Evolutionary conservation across 306 rosid genomes (phyloP).

Genomic region (Vigna hirtella): DNA sequence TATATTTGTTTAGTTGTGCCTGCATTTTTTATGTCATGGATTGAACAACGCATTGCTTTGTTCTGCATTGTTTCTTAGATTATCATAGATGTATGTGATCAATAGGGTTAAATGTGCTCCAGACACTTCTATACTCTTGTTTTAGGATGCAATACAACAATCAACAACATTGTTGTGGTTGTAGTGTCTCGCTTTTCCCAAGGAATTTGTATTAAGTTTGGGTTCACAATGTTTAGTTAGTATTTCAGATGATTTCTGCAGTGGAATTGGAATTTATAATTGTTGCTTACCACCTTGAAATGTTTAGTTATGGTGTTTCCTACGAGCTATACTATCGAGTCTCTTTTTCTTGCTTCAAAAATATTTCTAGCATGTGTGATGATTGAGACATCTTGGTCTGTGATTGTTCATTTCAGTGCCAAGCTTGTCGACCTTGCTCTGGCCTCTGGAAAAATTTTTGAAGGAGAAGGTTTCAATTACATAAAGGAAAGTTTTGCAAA

Average conservation of each 20-base stretch:
- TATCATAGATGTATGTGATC: not conserved
- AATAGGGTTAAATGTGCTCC: not conserved
- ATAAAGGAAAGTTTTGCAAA: constrained; percentile 68
- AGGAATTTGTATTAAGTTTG: not conserved
- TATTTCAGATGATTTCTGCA: constrained; percentile 7
- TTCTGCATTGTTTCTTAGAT: not conserved
- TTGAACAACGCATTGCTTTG: not conserved
- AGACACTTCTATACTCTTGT: constrained; percentile 5
- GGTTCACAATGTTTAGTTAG: not conserved
- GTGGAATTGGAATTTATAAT: not conserved
- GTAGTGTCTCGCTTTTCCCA: not conserved
- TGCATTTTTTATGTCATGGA: not conserved
- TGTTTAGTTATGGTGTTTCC: constrained; percentile 13
- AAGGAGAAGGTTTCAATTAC: constrained; percentile 88
- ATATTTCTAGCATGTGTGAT: constrained; percentile 18
- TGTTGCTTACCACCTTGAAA: not conserved
- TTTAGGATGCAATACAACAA: constrained; percentile 5
- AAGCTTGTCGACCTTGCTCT: constrained; percentile 97
- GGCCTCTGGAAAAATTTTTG: constrained; percentile 81
- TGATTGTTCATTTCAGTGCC: constrained; percentile 57
- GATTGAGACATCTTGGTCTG: constrained; percentile 39
- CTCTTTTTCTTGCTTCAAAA: constrained; percentile 23
- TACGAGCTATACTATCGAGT: not conserved
- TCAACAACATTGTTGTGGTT: not conserved
- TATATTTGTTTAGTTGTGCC: not conserved